These are phyloP conservation scores for Lathyrus tuberosus DNA, from an alignment of 306 rosid genomes.

Conservation along the genomic window DNA sequence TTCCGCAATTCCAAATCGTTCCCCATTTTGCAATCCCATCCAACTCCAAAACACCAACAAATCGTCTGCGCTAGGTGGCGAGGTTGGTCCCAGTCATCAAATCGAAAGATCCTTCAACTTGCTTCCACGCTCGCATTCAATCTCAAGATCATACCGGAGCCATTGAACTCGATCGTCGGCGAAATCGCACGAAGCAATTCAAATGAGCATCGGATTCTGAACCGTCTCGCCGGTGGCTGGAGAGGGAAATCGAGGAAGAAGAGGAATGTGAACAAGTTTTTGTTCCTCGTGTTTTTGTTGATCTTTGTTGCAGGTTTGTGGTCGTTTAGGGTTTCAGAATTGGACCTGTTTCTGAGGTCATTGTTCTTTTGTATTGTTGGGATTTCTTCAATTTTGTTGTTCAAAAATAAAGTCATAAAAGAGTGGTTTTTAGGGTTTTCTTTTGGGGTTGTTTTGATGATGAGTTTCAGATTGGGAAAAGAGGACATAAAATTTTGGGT, in stretches of 20 bases:
- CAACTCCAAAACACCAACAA: background rate
- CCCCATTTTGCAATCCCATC: conserved; percentile 7
- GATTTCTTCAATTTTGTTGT: conserved; percentile 33
- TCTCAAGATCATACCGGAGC: conserved; percentile 52
- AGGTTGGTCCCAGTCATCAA: conserved; percentile 29
- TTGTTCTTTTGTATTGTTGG: conserved; percentile 32
- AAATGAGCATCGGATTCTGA: conserved; percentile 17
- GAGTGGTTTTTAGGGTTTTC: conserved; percentile 49
- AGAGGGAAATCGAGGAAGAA: conserved; percentile 10
- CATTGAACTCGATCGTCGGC: conserved; percentile 41
- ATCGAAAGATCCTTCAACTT: conserved; percentile 42
- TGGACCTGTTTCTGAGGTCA: conserved; percentile 40
- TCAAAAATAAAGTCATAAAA: conserved; percentile 31
- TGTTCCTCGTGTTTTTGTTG: conserved; percentile 8
- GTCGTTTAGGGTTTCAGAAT: conserved; percentile 39
- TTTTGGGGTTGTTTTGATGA: conserved; percentile 40
- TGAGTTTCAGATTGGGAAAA: conserved; percentile 39
- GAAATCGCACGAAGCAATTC: conserved; percentile 31
- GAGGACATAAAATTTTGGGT: conserved; percentile 45
- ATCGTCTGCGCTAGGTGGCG: conserved; percentile 31
- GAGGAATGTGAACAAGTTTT: background rate
- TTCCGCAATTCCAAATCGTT: conserved; percentile 2
- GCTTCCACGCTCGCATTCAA: conserved; percentile 46
- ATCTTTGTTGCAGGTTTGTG: conserved; percentile 37
- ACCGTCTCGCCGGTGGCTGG: conserved; percentile 22